Evolutionary conservation across 129 eudicot genomes (phyloP), one percentile per base, ranked within the genome.

Genomic region (Flaveria linearis): DNA sequence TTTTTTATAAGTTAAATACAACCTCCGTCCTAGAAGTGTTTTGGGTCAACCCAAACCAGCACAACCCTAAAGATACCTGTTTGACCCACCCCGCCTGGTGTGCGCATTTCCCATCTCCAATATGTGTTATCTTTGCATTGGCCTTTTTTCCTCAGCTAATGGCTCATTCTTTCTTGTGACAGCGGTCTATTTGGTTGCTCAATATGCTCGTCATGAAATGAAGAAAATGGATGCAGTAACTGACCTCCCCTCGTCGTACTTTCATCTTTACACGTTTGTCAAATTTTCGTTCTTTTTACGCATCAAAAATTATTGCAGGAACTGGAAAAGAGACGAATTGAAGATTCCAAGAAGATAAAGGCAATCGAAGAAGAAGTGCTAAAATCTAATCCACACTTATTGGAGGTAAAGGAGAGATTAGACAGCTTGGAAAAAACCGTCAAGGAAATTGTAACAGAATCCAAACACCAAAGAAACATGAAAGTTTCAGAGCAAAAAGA

Each of bases 161-260:
- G 45, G 15, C 51, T 20, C 6, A 9, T 51, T 71, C 2, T 82
- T 68, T 36, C 64, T 53, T 84, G 80, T 71, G 26, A 57, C 96
- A 94, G 98, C 97, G 75, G 93, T 94, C 30, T 94, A 94, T 87
- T 81, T 91, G 70, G 90, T 91, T 52, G 98, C 98, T 81, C 88
- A 82, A 50, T 94, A 91, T 87, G 96, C 97, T 65, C 97, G 90
- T 69, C 72, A 78, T 55, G 97, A 93, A 83, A 93, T 91, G 91
- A 91, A 84, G 84, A 91, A 83, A 88, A 93, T 91, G 98, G 97
- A 94, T 13, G 97, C 92, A 69, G 97, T 91, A 89, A 85, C 18
- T 71, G 47, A 73, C 68, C 82, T 65, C 63, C 70, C 41, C 23
- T 57, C 20, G 14, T 15, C 41, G 22, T 63, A 73, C 26, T 69